Evolutionary conservation across 257 asterid genomes (phyloP), one percentile per base, ranked within the genome.

Genomic region (Cinchona pubescens): DNA sequence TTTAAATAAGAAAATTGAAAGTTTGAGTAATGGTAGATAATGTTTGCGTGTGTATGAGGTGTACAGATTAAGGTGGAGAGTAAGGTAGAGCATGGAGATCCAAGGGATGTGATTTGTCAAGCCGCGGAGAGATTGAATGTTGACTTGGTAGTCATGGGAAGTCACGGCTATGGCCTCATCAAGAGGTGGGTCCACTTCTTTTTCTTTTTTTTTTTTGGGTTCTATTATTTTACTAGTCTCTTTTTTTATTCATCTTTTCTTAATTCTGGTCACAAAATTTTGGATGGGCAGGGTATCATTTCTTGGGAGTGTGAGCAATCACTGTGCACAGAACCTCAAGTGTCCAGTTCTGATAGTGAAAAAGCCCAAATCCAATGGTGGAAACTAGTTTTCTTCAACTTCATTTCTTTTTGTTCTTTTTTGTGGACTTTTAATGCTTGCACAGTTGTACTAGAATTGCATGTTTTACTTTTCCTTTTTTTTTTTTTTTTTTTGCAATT

Each of bases 331-430:
- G 67, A 86, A 85, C 37, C 86, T 72, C 34, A 90, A 84, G 72
- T 88, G 97, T 61, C 96, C 96, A 2, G 89, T 91, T 67, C 60
- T 91, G 79, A 83, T 90, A 61, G 97, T 88, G 85, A 91, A 90
- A 74, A 87, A 75, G 80, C 90, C 96, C 5, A 82, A 89, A 81
- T 48, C 85, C 34, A 23, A 70, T 63, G 79, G 68, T 63, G 82
- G 38, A 38, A 65, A 58, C 32, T 76, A 72, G 5, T 42, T 1
- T n/a, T n/a, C n/a, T n/a, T n/a, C n/a, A n/a, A n/a, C n/a, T n/a
- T n/a, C n/a, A n/a, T n/a, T n/a, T n/a, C n/a, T n/a, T n/a, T n/a
- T n/a, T n/a, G n/a, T n/a, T n/a, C n/a, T n/a, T n/a, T n/a, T n/a
- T n/a, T n/a, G n/a, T n/a, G n/a, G n/a, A n/a, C n/a, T n/a, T n/a